These are phyloP conservation scores for Colletotrichum australisinense DNA, from an alignment of 2,329 filamentous ascomycete genomes.

Conservation along the genomic window DNA sequence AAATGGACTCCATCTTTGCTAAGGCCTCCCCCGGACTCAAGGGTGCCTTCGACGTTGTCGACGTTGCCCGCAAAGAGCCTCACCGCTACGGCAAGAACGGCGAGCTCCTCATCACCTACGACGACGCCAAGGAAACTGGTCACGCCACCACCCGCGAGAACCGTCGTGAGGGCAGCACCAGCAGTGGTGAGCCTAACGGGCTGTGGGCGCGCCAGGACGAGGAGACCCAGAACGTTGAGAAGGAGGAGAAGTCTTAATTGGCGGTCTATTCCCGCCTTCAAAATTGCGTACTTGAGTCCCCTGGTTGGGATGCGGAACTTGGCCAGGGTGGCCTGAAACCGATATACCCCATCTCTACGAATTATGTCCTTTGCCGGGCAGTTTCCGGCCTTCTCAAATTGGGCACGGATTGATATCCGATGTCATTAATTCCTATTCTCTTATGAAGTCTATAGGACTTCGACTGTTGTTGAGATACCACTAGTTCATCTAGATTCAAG, in stretches of 20 bases:
- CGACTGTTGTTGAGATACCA: slow-evolving; percentile 31
- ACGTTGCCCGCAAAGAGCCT: slow-evolving; percentile 59
- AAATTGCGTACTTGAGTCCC: neutral
- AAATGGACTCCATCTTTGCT: slow-evolving; percentile 74
- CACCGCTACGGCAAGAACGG: slow-evolving; percentile 69
- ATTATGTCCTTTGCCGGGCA: slow-evolving; percentile 21
- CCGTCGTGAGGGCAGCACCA: slow-evolving; percentile 29
- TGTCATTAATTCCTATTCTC: slow-evolving; percentile 22
- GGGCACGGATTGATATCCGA: slow-evolving; percentile 3
- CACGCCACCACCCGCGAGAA: slow-evolving; percentile 32
- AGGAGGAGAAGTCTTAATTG: slow-evolving; percentile 27
- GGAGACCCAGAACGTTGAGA: slow-evolving; percentile 31
- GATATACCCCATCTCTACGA: slow-evolving; percentile 22
- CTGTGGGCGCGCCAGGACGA: slow-evolving; percentile 32
- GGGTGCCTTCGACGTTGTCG: slow-evolving; percentile 53
- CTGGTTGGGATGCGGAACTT: neutral
- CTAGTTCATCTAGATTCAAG: slow-evolving; percentile 28
- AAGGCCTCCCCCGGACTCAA: slow-evolving; percentile 53
- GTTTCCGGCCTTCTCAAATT: slow-evolving; percentile 14
- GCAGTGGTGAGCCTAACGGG: slow-evolving; percentile 20
- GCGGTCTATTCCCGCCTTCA: neutral
- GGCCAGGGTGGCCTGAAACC: neutral
- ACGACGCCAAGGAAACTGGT: slow-evolving; percentile 53
- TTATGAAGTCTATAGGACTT: neutral
- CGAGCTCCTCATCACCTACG: slow-evolving; percentile 62